phyloP scores from a whole-genome alignment of 805 yeast genomes.

The Trichomonascus vanleenenianus region DNA sequence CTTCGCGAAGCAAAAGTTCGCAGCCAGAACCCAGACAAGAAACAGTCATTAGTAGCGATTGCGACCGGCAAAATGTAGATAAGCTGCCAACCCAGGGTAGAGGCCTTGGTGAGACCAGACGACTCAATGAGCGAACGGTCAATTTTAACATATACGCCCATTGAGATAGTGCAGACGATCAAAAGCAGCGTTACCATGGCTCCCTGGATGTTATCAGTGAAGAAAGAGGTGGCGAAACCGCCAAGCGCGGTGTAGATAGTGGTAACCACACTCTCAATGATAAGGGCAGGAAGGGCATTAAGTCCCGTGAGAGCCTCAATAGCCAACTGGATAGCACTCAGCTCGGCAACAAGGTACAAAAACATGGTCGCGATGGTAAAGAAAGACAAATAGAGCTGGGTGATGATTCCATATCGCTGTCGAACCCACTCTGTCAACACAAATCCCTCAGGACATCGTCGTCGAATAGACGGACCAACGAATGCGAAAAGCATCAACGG shows the following conservation, averaged over 20 bases:
- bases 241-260: slow-evolving; percentile 82
- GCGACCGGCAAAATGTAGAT: slow-evolving; percentile 79
- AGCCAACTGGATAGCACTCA: slow-evolving; percentile 72
- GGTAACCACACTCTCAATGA: slow-evolving; percentile 81
- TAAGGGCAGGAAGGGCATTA: slow-evolving; percentile 70
- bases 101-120: slow-evolving; percentile 55
- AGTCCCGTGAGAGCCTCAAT: slow-evolving; percentile 71
- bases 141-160: slow-evolving; percentile 58
- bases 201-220: slow-evolving; percentile 86
- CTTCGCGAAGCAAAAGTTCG: slow-evolving; percentile 85
- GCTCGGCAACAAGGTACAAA: slow-evolving; percentile 79
- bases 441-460: slow-evolving; percentile 80
- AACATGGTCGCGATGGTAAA: slow-evolving; percentile 75
- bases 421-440: slow-evolving; percentile 94
- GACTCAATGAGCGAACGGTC: slow-evolving; percentile 58
- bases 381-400: slow-evolving; percentile 68
- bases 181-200: slow-evolving; percentile 56
- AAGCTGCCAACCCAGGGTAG: slow-evolving; percentile 81
- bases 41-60: slow-evolving; percentile 81
- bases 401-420: slow-evolving; percentile 62
- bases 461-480: slow-evolving; percentile 73
- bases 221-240: slow-evolving; percentile 81
- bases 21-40: slow-evolving; percentile 89
- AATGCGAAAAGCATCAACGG: slow-evolving; percentile 81
- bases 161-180: slow-evolving; percentile 66